Base-by-base conservation (phyloP, 306 rosid genomes). In the Adenanthera pavonina region DNA sequence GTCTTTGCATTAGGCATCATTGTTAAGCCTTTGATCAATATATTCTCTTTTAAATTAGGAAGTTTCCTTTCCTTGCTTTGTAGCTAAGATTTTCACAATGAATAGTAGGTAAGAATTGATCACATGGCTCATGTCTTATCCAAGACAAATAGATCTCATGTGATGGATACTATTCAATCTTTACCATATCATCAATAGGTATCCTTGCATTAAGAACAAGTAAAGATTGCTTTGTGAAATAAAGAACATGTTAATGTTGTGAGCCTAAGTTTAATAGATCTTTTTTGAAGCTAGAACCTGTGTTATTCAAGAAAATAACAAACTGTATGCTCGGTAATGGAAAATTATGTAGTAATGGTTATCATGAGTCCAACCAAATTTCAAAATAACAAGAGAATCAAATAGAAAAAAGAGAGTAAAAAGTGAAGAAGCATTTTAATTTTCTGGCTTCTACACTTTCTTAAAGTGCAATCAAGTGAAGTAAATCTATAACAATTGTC, bases 171-270 rank as follows among this genome's bases (percentile, higher is more conserved):
- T 49, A 91, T 95, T 83, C 97, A 89, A 81, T 87, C 96, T 84
- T 93, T 95, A 75, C 99, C 99, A 35, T 98, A 89, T 78, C 97
- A 95, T 89, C 99, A 95, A 77, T 97, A 94, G 95, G 98, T 94
- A 89, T 82, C 19, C 72, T 46, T 85, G 72, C 69, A 84, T 81
- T 53, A 25, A 16, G 72, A 57, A 72, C 69, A 53, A 34, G 69
- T 67, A 43, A 33, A 33, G 56, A 30, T 76, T 48, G 78, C 72
- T 40, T 2, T 20, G 11, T 17, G 11, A 68, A 17, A 38, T 14
- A 67, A 40, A 68, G 16, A 41, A 35, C 69, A 62, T 64, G 41
- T 41, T 35, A 51, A 19, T 59, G 33, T 41, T 41, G 11, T 44
- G 69, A 41, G 34, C 53, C 57, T 49, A 61, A 17, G 51, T 36